A percentile compares a stretch with the other conserved stretches of the same genome.
Conservation (phyloP, 2,329 filamentous ascomycete species). For the Aspergillus calidoustus region DNA sequence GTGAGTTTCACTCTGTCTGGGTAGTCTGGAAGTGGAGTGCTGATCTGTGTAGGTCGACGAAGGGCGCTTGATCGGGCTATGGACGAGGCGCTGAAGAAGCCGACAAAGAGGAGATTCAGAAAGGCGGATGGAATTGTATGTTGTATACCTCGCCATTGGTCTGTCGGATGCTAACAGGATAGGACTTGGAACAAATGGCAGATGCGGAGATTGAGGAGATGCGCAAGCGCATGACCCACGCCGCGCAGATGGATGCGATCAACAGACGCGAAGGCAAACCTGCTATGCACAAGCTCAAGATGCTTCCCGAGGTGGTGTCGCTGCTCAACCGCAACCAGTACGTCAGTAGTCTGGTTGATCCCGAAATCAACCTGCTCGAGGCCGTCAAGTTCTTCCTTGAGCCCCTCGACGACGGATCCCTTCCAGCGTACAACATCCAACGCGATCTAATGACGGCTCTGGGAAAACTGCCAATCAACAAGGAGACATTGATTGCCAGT, state of each 20-base stretch:
- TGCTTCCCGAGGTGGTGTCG: conserved; percentile 86
- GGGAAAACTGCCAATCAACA: conserved; percentile 80
- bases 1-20: conserved; percentile 48
- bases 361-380: conserved; percentile 92
- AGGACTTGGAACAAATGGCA: conserved; percentile 89
- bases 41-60: conserved; percentile 60
- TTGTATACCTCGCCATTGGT: conserved; percentile 23
- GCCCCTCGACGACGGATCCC: conserved; percentile 87
- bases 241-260: conserved; percentile 82
- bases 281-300: conserved; percentile 89
- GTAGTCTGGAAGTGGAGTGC: conserved; percentile 1
- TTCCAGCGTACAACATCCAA: conserved; percentile 97
- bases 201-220: conserved; percentile 89
- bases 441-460: conserved; percentile 87
- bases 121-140: conserved; percentile 88
- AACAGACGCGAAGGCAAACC: conserved; percentile 79
- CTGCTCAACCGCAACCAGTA: conserved; percentile 85
- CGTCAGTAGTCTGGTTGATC: conserved; percentile 84
- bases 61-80: conserved; percentile 85
- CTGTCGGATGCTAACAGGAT: conserved; percentile 18
- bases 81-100: conserved; percentile 84
- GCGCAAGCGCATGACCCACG: conserved; percentile 86
- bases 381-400: conserved; percentile 97
- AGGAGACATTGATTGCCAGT: conserved; percentile 85
- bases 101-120: conserved; percentile 68